Base-by-base conservation (phyloP, 768 basidiomycete species). In the Megacollybia marginata region DNA sequence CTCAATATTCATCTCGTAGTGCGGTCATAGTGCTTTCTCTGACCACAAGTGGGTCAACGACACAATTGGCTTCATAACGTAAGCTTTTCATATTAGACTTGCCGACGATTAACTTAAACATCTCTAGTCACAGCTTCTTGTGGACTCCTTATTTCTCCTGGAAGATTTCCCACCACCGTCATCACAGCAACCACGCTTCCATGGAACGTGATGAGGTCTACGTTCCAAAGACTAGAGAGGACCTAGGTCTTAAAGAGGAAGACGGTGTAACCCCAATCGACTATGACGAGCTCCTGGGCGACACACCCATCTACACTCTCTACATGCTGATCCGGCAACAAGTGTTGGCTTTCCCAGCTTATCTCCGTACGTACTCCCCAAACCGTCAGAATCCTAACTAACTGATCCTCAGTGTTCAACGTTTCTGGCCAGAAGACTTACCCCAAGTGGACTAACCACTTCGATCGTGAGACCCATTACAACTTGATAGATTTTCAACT, bases 361-460 rank as follows among this genome's bases (percentile, higher is more conserved):
- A 75, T 49, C 60, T 74, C 9, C 42, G 71, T 71, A 44, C 53
- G 68, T 28, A 13, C 20, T 5, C 42, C 8, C 7, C 36, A 9
- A 6, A n/a, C 35, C 31, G 16, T 23, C 35, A 7, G n/a, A 31
- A 42, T 28, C 11, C 28, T 51, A 11, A 52, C 43, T 6, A 34
- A 59, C 64, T 47, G 52, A 54, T 48, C 60, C 59, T 8, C 66
- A 79, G 76, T 81, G 16, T 77, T 70, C 62, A 81, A 83, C 56
- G 79, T 82, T 9, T 82, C 80, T 19, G 79, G 80, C 3, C 80
- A 79, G 56, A 78, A 78, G 57, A 60, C 56, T 19, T 80, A 82
- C 57, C 78, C 79, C 1, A 73, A 75, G 54, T 74, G 76, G 72
- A 81, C 81, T n/a, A 83, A 82, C 54, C 82, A 84, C 55, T 83